These are phyloP conservation scores for Ceratopteris richardii DNA, from an alignment of 75 land plant genomes.

Conservation along the genomic window DNA sequence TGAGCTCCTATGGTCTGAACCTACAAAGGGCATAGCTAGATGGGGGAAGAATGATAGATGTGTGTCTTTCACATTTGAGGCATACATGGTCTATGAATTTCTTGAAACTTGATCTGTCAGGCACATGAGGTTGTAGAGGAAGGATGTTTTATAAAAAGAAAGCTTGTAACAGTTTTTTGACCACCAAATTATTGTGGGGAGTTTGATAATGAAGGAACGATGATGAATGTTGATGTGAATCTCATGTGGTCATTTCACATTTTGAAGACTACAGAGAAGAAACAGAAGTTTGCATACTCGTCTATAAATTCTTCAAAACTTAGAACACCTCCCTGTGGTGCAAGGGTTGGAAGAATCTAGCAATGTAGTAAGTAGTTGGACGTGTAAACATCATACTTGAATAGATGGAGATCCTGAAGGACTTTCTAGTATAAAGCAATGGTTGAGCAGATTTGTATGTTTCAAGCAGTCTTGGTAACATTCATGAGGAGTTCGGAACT, in stretches of 20 bases:
- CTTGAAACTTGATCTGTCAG: conserved; percentile 71
- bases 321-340: conserved; percentile 23
- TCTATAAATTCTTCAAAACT: conserved; percentile 19
- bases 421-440: no score
- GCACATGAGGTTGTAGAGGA: conserved; percentile 96
- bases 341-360: no score
- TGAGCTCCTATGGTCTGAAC: conserved; percentile 82
- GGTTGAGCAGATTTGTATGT: no score
- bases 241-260: conserved; percentile 79
- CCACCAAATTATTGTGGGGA: conserved; percentile 84
- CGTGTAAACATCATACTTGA: no score
- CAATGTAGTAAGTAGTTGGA: no score
- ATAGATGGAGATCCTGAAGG: no score
- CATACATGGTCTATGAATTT: conserved; percentile 63
- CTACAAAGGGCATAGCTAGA: conserved; percentile 56
- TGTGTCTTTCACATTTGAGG: conserved; percentile 72
- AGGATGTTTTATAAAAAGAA: conserved; percentile 81
- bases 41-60: conserved; percentile 88
- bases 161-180: conserved; percentile 73
- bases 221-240: conserved; percentile 86
- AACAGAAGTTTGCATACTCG: conserved; percentile 37
- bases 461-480: no score
- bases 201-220: conserved; percentile 83
- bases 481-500: no score
- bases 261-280: conserved; percentile 81